A percentile compares a stretch with the other conserved stretches of the same genome.
Evolutionary conservation across 768 basidiomycete genomes (phyloP).

Genomic region (Leccinum boreale): DNA sequence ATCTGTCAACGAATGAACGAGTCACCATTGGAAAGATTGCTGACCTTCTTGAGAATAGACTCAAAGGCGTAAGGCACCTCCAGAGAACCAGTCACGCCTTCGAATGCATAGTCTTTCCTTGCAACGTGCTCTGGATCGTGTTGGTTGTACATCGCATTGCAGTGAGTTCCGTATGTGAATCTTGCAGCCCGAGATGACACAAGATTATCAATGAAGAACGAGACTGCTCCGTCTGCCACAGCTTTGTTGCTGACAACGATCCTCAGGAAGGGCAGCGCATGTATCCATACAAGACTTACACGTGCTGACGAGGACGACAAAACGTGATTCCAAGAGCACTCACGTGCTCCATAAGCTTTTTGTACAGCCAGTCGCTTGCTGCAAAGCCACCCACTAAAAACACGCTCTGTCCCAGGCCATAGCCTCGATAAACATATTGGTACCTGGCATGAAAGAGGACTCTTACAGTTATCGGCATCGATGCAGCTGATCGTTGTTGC

Average conservation of each 20-base stretch:
- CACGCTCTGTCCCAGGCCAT: constrained; percentile 1
- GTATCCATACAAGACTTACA: constrained; percentile 3
- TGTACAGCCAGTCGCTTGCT: constrained; percentile 12
- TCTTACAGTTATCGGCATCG: constrained; percentile 6
- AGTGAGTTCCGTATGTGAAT: constrained; percentile 14
- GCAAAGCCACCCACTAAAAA: constrained; percentile 15
- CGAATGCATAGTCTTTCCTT: constrained; percentile 4
- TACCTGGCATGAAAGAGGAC: background rate
- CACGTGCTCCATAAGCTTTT: constrained; percentile 12
- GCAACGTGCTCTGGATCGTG: constrained; percentile 6
- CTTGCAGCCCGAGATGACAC: constrained; percentile 10
- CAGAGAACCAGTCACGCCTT: constrained; percentile 7
- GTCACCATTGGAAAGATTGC: background rate
- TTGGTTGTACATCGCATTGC: constrained; percentile 11
- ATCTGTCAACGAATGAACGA: background rate
- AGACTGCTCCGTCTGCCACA: constrained; percentile 15
- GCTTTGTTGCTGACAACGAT: constrained; percentile 8
- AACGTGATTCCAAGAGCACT: constrained; percentile 3
- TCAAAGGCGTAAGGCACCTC: constrained; percentile 11
- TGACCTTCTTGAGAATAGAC: constrained; percentile 9
- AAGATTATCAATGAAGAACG: constrained; percentile 10
- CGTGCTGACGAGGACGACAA: constrained; percentile 12
- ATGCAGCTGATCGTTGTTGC: constrained; percentile 8
- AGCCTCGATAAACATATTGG: background rate
- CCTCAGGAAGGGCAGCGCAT: background rate